A percentile compares a stretch with the other conserved stretches of the same genome.
These are phyloP conservation scores for Trypanosomatidae sp. DNA, from an alignment of 208 protist genomes.

Conservation along the genomic window DNA sequence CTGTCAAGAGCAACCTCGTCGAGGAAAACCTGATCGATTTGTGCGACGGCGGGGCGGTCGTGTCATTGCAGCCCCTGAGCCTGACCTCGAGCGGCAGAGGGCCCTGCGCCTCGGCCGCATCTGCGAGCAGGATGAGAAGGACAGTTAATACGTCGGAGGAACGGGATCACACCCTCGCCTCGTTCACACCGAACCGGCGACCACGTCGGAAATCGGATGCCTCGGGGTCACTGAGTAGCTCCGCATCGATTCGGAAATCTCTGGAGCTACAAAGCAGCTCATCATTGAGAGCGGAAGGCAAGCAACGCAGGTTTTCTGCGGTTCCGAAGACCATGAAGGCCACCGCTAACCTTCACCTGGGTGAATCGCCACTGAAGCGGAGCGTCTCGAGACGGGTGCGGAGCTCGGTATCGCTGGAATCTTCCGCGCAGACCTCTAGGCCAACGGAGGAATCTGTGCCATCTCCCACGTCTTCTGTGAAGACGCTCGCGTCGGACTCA, in stretches of 20 bases:
- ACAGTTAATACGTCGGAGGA: not conserved
- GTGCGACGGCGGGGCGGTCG: conserved; percentile 1
- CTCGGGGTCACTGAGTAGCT: not conserved
- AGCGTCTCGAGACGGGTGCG: not conserved
- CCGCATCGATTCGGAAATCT: not conserved
- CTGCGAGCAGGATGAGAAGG: not conserved
- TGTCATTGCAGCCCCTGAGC: conserved; percentile 13
- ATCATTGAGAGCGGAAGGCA: too few relatives aligned
- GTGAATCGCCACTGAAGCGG: not conserved
- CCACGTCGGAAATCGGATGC: not conserved
- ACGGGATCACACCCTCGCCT: not conserved
- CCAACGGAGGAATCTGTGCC: not conserved
- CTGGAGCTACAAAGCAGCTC: not conserved
- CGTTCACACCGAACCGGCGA: not conserved
- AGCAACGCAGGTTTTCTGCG: not conserved
- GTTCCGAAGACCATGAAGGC: not conserved
- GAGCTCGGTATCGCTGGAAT: not conserved
- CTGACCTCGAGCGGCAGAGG: conserved; percentile 11
- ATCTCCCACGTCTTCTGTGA: not conserved
- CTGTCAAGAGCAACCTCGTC: conserved; percentile 7
- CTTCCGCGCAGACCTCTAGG: not conserved
- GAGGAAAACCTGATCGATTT: conserved; percentile 14
- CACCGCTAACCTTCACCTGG: not conserved
- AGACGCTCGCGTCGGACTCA: not conserved
- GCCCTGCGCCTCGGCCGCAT: not conserved